phyloP scores from a whole-genome alignment of 2,329 filamentous ascomycete genomes.

The Verticillium nubilum region DNA sequence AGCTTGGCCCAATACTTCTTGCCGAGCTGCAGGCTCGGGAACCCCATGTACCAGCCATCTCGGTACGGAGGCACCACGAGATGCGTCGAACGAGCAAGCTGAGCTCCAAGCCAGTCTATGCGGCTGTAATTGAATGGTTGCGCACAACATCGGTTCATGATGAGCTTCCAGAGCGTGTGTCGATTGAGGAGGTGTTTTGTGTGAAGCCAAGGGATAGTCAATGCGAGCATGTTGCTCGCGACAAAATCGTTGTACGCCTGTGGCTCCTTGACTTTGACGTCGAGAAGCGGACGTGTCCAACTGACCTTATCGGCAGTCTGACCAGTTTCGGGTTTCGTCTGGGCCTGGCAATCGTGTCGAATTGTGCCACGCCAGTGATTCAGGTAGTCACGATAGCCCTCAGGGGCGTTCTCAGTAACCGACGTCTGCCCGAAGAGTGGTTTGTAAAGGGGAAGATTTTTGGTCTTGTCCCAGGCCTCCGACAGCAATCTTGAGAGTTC shows the following conservation, averaged over 20 bases:
- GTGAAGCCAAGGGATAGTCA: slow-evolving; percentile 5
- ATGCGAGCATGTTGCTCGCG: background rate
- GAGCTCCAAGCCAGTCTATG: slow-evolving; percentile 1
- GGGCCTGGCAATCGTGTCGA: background rate
- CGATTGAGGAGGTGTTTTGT: background rate
- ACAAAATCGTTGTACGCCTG: background rate
- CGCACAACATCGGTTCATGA: background rate
- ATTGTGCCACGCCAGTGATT: background rate
- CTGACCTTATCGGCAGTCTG: background rate
- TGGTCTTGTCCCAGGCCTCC: background rate
- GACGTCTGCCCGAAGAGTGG: background rate
- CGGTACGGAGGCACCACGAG: background rate
- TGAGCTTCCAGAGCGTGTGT: background rate
- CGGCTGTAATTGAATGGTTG: background rate
- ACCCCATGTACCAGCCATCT: slow-evolving; percentile 8
- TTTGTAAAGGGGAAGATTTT: background rate
- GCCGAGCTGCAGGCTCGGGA: background rate
- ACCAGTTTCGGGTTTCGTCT: background rate
- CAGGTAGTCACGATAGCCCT: background rate
- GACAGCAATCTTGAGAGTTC: background rate
- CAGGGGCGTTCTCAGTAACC: background rate
- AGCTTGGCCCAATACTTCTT: background rate
- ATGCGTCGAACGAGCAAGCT: background rate
- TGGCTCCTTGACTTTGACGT: background rate
- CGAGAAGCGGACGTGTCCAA: background rate